A percentile compares a stretch with the other conserved stretches of the same genome.
These are phyloP conservation scores for Suillus subaureus DNA, from an alignment of 768 basidiomycete species.

Conservation along the genomic window DNA sequence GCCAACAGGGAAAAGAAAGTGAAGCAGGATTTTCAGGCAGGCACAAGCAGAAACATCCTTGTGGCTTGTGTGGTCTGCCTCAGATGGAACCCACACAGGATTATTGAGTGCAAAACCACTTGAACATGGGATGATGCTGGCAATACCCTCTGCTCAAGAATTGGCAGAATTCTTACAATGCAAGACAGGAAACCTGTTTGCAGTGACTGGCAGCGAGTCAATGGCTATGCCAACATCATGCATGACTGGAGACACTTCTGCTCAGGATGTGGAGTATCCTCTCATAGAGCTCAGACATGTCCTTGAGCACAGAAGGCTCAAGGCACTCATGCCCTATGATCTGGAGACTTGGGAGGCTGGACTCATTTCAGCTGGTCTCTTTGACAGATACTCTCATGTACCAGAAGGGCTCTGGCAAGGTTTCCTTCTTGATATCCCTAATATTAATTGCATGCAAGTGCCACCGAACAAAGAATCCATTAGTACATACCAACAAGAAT, in stretches of 20 bases:
- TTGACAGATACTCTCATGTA: conserved; percentile 1
- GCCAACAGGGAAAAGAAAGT: not conserved
- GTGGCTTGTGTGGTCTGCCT: conserved; percentile 38
- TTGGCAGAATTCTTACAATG: not conserved
- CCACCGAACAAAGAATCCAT: conserved; percentile 22
- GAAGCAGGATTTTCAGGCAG: not conserved
- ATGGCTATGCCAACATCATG: not conserved
- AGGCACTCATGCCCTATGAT: conserved; percentile 6
- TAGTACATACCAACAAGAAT: conserved; percentile 10
- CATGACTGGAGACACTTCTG: conserved; percentile 15
- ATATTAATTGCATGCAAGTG: not conserved
- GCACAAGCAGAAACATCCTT: not conserved
- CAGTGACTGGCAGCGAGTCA: conserved; percentile 7
- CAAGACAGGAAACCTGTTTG: conserved; percentile 17
- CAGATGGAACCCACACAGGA: conserved; percentile 29
- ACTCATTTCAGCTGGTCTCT: not conserved
- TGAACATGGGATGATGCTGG: conserved; percentile 26
- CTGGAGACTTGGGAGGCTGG: not conserved
- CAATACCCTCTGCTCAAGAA: conserved; percentile 21
- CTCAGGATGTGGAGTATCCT: conserved; percentile 9
- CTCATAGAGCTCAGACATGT: conserved; percentile 12
- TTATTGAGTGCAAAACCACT: conserved; percentile 20
- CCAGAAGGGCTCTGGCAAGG: not conserved
- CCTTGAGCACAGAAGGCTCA: conserved; percentile 12
- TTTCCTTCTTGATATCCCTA: not conserved